Conservation (phyloP, 805 yeast genomes). For the Candida dajiaensis region DNA sequence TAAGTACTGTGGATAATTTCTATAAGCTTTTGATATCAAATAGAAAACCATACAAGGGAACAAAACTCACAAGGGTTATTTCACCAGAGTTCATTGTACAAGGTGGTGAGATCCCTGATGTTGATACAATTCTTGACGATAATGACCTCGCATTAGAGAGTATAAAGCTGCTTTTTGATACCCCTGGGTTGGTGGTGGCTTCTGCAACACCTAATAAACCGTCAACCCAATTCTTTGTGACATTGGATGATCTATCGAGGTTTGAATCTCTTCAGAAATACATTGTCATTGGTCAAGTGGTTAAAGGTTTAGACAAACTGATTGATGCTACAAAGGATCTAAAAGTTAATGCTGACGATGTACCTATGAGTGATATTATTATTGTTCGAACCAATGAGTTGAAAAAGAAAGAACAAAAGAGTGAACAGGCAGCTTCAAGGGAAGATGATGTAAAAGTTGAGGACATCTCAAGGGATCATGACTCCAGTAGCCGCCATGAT, state of each 20-base stretch:
- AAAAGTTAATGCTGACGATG: not conserved
- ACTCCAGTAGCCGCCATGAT: not conserved
- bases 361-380: not conserved
- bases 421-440: too few species aligned
- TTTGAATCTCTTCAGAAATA: slow-evolving; percentile 1
- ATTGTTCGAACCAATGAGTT: not conserved
- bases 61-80: not conserved
- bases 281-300: not conserved
- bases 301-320: not conserved
- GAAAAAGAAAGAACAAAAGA: not conserved
- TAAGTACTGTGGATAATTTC: not conserved
- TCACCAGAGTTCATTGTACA: slow-evolving; percentile 3
- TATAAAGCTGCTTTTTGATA: too few species aligned
- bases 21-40: not conserved
- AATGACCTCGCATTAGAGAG: not conserved
- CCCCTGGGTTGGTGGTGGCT: not conserved
- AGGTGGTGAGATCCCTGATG: slow-evolving; percentile 1
- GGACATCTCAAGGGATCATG: not conserved
- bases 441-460: too few species aligned
- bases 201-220: not conserved
- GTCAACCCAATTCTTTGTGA: slow-evolving; percentile 1
- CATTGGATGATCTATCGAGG: not conserved
- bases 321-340: not conserved
- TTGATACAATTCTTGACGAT: not conserved
- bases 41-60: not conserved